Evolutionary conservation across 2,329 filamentous ascomycete species (phyloP).

Genomic region (Chalaropsis thielavioides): DNA sequence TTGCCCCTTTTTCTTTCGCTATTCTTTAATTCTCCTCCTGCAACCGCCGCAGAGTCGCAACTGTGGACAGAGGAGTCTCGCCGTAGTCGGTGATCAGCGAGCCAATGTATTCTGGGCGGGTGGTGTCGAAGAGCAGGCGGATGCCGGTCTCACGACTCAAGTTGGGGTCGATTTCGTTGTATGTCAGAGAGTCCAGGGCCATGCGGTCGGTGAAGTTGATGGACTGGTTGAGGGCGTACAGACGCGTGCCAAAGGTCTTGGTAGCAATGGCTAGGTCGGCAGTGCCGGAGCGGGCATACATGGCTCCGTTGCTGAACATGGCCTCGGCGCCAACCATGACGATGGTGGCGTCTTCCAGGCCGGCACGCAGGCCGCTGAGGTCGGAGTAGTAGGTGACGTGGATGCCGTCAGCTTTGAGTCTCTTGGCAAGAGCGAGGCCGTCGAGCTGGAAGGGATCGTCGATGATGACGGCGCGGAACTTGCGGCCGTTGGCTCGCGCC

Average conservation of each 20-base stretch:
- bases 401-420: conserved; percentile 52
- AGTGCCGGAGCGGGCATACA: conserved; percentile 80
- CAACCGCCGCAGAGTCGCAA: conserved; percentile 17
- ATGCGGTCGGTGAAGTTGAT: conserved; percentile 85
- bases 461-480: conserved; percentile 71
- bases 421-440: conserved; percentile 49
- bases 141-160: conserved; percentile 43
- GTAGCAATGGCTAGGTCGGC: conserved; percentile 76
- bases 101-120: conserved; percentile 70
- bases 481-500: conserved; percentile 54
- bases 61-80: conserved; percentile 15
- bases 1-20: background rate
- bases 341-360: conserved; percentile 52
- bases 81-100: conserved; percentile 88
- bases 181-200: conserved; percentile 78
- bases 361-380: conserved; percentile 59
- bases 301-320: conserved; percentile 86
- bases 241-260: conserved; percentile 57
- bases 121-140: conserved; percentile 78
- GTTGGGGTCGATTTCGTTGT: conserved; percentile 78
- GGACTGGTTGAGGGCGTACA: conserved; percentile 83
- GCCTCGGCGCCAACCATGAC: conserved; percentile 83
- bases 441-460: conserved; percentile 49
- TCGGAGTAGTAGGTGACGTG: conserved; percentile 67
- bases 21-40: conserved; percentile 17